Base-by-base conservation (phyloP, 1,139 yeast species). In the Yamadazyma diospyri region DNA sequence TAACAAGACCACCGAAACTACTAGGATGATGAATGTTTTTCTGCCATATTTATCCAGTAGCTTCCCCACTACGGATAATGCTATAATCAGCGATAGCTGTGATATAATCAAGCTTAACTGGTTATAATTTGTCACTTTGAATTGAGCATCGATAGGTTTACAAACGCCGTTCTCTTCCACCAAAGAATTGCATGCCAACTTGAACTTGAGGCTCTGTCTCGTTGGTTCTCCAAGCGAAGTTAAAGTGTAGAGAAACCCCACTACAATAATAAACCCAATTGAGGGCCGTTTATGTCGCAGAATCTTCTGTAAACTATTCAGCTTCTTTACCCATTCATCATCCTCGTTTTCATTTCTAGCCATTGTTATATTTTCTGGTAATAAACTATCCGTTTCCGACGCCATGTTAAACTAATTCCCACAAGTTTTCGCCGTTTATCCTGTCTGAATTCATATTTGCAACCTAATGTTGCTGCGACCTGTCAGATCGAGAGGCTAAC, bases 1-100 rank as follows among this genome's bases (percentile, higher is more conserved):
- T 6, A 64, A 28, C 2, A 58, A 37, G 12, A 61, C 37, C 3
- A 43, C 15, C 2, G 57, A 45, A 14, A 64, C 49, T 37, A 62
- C 59, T 4, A 69, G 27, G 5, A 71, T 42, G 13, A 79, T 41
- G 21, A 76, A 63, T 2, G 47, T 60, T 39, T 65, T 73, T 29
- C 94, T 60, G 0, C 94, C 94, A 39, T 69, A 62, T 27, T 69
- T 59, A 53, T 84, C 94, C 4, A 86, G 76, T 21, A 76, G 47
- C n/a, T 74, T 70, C 0, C 87, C 86, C 8, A 78, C 50, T 41
- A 71, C 69, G 3, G 71, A 69, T 40, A 68, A 55, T 3, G 72
- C 69, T 5, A 68, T 34, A 27, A 70, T 51, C 45, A 59, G 57
- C 12, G 60, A 46, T 4, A 57, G 34, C 5, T 60, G 65, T 11